Conservation (phyloP, 495 filamentous ascomycete species). For the Jackrogersella minutella region DNA sequence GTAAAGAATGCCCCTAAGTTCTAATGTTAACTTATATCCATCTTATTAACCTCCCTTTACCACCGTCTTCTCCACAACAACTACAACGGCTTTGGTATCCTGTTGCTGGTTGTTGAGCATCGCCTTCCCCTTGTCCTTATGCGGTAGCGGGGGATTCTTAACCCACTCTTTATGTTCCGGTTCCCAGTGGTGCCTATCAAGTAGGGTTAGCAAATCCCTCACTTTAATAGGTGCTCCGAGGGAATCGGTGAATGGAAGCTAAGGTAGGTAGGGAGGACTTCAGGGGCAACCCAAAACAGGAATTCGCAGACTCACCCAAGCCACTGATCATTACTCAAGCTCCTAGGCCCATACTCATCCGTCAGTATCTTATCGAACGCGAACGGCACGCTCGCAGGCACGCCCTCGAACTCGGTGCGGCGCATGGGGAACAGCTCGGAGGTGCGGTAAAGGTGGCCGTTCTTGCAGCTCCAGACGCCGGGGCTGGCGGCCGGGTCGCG, state of each 20-base stretch:
- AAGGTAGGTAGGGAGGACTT: not conserved
- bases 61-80: conserved; percentile 41
- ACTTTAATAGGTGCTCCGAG: not conserved
- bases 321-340: conserved; percentile 70
- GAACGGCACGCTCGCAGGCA: conserved; percentile 77
- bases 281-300: not conserved
- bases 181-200: conserved; percentile 57
- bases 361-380: conserved; percentile 74
- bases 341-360: conserved; percentile 75
- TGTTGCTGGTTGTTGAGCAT: conserved; percentile 37
- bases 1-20: not conserved
- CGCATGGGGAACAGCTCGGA: conserved; percentile 81
- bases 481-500: conserved; percentile 65
- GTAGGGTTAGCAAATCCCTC: conserved; percentile 22
- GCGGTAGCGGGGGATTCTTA: conserved; percentile 44
- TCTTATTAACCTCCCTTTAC: conserved; percentile 18
- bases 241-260: not conserved
- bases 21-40: not conserved
- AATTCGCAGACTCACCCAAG: conserved; percentile 60
- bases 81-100: conserved; percentile 33
- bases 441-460: conserved; percentile 74
- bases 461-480: conserved; percentile 83
- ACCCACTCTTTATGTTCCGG: conserved; percentile 58
- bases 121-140: conserved; percentile 22
- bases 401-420: conserved; percentile 78